Evolutionary conservation across 2,329 filamentous ascomycete genomes (phyloP).

Genomic region (Aspergillus sp.): DNA sequence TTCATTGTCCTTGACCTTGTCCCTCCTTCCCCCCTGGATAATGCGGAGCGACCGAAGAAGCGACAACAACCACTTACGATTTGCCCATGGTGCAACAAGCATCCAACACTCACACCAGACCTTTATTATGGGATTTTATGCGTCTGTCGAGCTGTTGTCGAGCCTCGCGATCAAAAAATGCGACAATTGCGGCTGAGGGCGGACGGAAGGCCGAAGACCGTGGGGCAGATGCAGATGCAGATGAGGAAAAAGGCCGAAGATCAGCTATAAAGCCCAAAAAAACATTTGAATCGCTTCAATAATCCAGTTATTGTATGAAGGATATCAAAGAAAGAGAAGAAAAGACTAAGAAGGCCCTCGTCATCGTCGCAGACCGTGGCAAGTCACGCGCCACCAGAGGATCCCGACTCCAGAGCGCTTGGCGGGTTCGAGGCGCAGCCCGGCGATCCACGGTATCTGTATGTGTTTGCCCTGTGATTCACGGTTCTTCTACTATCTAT

Average conservation of each 20-base stretch:
- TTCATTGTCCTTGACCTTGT: background rate
- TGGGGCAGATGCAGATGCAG: background rate
- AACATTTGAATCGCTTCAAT: background rate
- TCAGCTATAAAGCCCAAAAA: background rate
- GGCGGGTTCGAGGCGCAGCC: slow-evolving; percentile 11
- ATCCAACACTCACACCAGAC: background rate
- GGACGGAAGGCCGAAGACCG: background rate
- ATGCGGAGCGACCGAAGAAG: slow-evolving; percentile 6
- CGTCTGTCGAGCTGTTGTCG: no score
- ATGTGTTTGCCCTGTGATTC: no score
- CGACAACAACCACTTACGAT: slow-evolving; percentile 24
- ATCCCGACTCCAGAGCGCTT: slow-evolving; percentile 14
- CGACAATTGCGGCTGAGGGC: background rate
- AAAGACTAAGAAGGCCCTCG: no score
- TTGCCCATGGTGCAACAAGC: slow-evolving; percentile 28
- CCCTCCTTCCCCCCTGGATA: background rate
- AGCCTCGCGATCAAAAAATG: background rate
- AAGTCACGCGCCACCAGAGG: background rate
- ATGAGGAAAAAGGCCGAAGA: background rate
- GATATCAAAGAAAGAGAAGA: background rate
- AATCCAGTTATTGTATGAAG: no score
- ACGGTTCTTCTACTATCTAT: no score
- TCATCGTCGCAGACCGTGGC: no score
- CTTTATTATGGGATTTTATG: background rate
- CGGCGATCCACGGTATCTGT: no score